Base-by-base conservation (phyloP, 805 yeast genomes). In the Ascoidea rubescens region DNA sequence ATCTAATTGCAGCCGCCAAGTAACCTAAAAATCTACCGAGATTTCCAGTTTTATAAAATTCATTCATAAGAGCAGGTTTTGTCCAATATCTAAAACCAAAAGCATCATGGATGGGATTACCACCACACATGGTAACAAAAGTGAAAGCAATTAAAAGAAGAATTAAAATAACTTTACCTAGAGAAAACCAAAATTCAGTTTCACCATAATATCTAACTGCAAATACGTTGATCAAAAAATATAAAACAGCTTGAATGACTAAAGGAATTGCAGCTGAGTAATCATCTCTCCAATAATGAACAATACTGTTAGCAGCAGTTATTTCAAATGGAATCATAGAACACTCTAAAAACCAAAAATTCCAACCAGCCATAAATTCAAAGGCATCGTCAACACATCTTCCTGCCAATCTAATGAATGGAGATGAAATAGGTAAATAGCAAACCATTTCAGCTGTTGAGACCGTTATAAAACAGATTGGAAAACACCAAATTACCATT, bases 41-140 rank as follows among this genome's bases (percentile, higher is more conserved):
- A 16, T 70, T 53, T 2, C 78, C 79, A 5, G 53, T 62, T 31
- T 74, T 75, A 16, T 78, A 78, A 52, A 62, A 67, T 62, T 62
- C 69, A 54, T 69, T 66, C 49, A 61, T 70, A 58, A 73, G 83
- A 0, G 87, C 83, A 55, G 89, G 88, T 55, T 77, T 61, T 47
- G 71, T 64, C 87, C 87, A 84, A 62, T 71, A 84, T 60, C 85
- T 73, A 68, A 82, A 84, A 1, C 90, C 91, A 42, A 77, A 66
- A 65, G 91, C 74, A 59, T 84, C 88, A 59, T 81, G 82, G 47
- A 73, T 72, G 56, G 91, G 90, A 32, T 81, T 86, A 52, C 93
- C 95, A 54, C 95, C 95, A 53, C 80, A 69, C 68, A 84, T 82
- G 55, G 85, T 75, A 53, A 81, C 67, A 57, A 84, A 73, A 51